Base-by-base conservation (phyloP, 2,329 filamentous ascomycete species). In the Colletotrichum destructivum region DNA sequence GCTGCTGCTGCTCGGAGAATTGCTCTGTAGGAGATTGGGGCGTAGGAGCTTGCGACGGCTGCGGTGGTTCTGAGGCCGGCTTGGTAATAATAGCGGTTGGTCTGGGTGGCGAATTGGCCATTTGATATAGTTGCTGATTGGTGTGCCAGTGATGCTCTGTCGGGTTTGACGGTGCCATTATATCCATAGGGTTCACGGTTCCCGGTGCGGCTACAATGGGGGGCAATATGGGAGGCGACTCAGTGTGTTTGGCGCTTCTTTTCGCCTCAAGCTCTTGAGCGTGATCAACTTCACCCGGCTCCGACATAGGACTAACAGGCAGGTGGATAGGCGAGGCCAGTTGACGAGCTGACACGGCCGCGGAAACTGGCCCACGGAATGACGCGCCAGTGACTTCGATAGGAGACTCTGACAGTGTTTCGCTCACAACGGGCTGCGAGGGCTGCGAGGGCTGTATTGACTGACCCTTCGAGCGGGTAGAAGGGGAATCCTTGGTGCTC, bases 151-250 rank as follows among this genome's bases (percentile, higher is more conserved):
- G 77, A 38, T 76, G 80, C 71, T 83, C 82, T 38, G 78, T 76
- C 11, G 76, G 75, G 49, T 80, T 83, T 15, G 80, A 81, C 0
- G 82, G 81, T 6, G 82, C 84, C 87, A 88, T 88, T 40, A 88
- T 84, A 60, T 87, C 85, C 83, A 87, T 87, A 0, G 87, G 87
- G 51, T 88, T 88, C 12, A 87, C 86, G 4, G 86, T 88, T 44
- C 84, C 85, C 3, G 84, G 83, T 2, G 82, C 80, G 13, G 46
- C 85, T 80, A 59, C 81, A 74, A 5, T 69, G 65, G 15, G 82
- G 77, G 55, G 81, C 78, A 23, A 78, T 78, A 60, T 46, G 9
- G 63, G 68, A 7, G 71, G 73, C 26, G 62, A 72, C n/a, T 66
- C 66, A 11, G 31, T 46, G 23, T 54, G 54, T 38, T 66, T 56